Evolutionary conservation across 2,329 filamentous ascomycete genomes (phyloP), one percentile per base, ranked within the genome.

Genomic region (Epicoccum sorghinum): DNA sequence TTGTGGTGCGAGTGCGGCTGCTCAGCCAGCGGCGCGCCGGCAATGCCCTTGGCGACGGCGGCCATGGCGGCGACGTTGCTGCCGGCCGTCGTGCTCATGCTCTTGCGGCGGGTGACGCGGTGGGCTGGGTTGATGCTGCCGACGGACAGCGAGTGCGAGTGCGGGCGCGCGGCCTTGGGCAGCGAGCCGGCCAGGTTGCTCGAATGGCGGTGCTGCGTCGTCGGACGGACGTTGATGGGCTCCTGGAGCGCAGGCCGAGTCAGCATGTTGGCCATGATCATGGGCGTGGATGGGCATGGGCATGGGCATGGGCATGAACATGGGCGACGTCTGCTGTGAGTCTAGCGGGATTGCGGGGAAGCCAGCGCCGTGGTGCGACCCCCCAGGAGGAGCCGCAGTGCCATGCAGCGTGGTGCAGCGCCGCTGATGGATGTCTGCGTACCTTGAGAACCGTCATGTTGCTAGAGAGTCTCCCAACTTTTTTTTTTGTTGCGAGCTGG

Each of bases 91-190:
- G 90, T 91, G 72, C 85, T 87, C 72, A 96, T 92, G 78, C 93
- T 97, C 84, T 98, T 98, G 68, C 95, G 87, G 69, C 93, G 90
- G 66, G 90, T 92, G 64, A 98, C 86, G 66, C 95, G 90, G 76
- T 96, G 90, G 74, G 86, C 88, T 66, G 87, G 79, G 79, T 93
- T 93, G 70, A 93, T 84, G 54, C 89, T 86, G 65, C 86, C 86
- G 55, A 89, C 84, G 51, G 93, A 89, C 65, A 92, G 82, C 54
- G 91, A 93, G 76, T 95, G 89, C 44, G 90, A 90, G 79, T 92
- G 90, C 66, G 86, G 87, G 70, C 92, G 88, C 59, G 86, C 84
- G 77, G 86, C 84, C 77, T 89, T 87, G 56, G 77, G 80, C 45
- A 89, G 81, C 60, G 87, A 86, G 62, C 83, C 80, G 67, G 81